Evolutionary conservation across 495 filamentous ascomycete species (phyloP).

Genomic region (Aspergillus bridgeri): DNA sequence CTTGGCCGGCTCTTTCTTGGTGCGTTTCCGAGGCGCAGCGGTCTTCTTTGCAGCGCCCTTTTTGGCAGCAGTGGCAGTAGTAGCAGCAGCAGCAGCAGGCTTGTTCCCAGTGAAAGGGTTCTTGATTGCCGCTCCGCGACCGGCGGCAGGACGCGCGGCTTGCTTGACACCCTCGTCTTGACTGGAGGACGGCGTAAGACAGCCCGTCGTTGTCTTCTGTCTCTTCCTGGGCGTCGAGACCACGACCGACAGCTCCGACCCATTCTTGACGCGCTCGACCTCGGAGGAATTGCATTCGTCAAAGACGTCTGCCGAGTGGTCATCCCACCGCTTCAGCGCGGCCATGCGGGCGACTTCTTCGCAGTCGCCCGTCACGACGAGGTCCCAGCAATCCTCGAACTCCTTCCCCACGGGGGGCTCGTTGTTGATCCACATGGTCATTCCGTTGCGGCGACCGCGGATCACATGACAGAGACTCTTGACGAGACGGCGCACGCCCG

Average conservation of each 20-base stretch:
- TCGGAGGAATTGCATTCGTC: conserved; percentile 41
- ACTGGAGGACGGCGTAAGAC: conserved; percentile 62
- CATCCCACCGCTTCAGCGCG: conserved; percentile 73
- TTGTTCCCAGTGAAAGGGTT: conserved; percentile 32
- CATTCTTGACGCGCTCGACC: conserved; percentile 34
- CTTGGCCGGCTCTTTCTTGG: conserved; percentile 25
- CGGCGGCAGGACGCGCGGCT: conserved; percentile 23
- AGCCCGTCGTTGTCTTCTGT: conserved; percentile 38
- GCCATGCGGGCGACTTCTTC: conserved; percentile 80
- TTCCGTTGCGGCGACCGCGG: conserved; percentile 74
- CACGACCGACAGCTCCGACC: conserved; percentile 38
- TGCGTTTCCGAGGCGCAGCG: conserved; percentile 4
- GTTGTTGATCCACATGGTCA: conserved; percentile 92
- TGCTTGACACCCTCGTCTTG: conserved; percentile 34
- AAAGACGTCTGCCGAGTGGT: conserved; percentile 46
- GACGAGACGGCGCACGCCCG: conserved; percentile 83
- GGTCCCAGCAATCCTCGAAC: conserved; percentile 87
- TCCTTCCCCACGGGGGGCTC: conserved; percentile 79
- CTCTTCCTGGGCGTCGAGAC: conserved; percentile 41
- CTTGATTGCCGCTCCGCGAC: conserved; percentile 27
- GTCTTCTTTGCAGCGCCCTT: conserved; percentile 19
- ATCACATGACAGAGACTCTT: conserved; percentile 84
- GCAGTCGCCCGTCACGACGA: conserved; percentile 81
- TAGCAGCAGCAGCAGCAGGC: conserved; percentile 12
- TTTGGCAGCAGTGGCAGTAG: conserved; percentile 13